phyloP scores from a whole-genome alignment of 441 rosid species.

The Croton laevigatus region DNA sequence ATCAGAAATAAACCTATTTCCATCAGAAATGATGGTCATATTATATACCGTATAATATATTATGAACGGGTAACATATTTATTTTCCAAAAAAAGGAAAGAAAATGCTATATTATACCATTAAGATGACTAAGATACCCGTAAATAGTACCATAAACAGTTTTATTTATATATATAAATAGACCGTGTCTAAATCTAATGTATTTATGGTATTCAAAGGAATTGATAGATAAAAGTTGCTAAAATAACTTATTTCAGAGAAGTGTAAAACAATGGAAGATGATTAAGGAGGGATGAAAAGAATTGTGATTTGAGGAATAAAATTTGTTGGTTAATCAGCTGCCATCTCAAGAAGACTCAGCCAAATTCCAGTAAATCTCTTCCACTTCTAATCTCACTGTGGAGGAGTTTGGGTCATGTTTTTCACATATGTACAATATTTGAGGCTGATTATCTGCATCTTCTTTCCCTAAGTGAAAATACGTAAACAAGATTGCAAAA shows the following conservation, averaged over 20 bases:
- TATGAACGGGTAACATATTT: too few relatives aligned
- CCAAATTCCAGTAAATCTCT: not conserved
- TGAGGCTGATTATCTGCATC: not conserved
- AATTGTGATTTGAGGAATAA: constrained; percentile 7
- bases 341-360: not conserved
- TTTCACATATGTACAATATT: not conserved
- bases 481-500: too few relatives aligned
- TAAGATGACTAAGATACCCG: too few relatives aligned
- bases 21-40: too few relatives aligned
- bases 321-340: not conserved
- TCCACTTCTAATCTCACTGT: not conserved
- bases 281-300: constrained; percentile 10
- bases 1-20: too few relatives aligned
- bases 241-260: not conserved
- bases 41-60: too few relatives aligned
- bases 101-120: too few relatives aligned
- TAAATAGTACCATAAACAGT: not conserved
- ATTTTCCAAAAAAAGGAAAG: too few relatives aligned
- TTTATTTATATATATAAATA: too few relatives aligned
- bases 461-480: not conserved
- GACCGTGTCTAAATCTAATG: too few relatives aligned
- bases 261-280: not conserved
- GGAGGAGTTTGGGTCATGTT: too few relatives aligned
- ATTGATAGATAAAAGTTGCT: not conserved
- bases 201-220: not conserved